Base-by-base conservation (phyloP, 176 grass and related monocot species). In the Dactylis glomerata region DNA sequence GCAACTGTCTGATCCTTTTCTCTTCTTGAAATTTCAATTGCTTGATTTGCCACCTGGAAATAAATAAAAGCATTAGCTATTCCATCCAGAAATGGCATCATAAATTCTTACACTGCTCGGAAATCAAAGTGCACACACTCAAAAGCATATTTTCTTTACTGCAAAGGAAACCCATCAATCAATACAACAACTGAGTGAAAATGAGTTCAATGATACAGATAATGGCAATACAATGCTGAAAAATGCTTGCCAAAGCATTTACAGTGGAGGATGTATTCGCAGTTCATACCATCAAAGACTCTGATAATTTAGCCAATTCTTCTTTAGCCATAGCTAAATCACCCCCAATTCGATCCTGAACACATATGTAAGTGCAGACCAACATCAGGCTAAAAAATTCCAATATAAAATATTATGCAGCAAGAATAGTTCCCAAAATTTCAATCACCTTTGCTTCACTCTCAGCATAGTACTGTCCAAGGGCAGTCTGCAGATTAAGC, bases 401-500 rank as follows among this genome's bases (percentile, higher is more conserved):
- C 17, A 65, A 59, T 28, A 69, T 12, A 41, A 24, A 46, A 79
- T 8, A 31, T 66, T 64, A 64, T 46, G 19, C 27, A 81, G 17
- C 59, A 52, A 63, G 15, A 79, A 69, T 34, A 58, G 55, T 49
- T 22, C 10, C 5, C 61, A 86, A n/a, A 37, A 40, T 87, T 76
- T 9, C 24, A 79, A 73, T 83, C 34, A 96, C 93, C 92, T 96
- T 94, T 42, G 97, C 93, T 94, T 99, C 97, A 85, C 86, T 91
- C 79, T 99, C 97, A 36, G 97, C 97, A 89, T 96, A 99, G 86
- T 96, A 99, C 77, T 99, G 97, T 77, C 97, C 97, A 89, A 99
- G 97, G 57, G 91, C 97, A 83, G 91, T 99, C 87, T 99, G 93
- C 63, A 99, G 93, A 91, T 99, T 99, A 70, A 99, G 78, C 65